Percentiles rank a stretch among this genome's conserved stretches.
phyloP scores from a whole-genome alignment of 1,284 basidiomycete species.

The Farysia itapuensis region DNA sequence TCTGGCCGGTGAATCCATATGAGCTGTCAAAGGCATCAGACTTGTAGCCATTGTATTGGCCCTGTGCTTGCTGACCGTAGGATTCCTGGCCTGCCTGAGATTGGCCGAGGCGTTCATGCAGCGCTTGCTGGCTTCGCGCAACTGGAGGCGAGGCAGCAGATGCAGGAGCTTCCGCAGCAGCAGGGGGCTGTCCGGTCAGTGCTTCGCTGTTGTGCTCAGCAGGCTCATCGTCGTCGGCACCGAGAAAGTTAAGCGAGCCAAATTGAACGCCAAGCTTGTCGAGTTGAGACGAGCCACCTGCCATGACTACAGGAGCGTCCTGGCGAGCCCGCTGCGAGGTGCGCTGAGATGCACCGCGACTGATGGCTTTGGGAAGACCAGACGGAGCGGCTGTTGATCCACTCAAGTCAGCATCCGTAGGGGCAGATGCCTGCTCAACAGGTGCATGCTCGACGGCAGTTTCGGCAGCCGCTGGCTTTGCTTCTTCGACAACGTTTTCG shows the following conservation, averaged over 20 bases:
- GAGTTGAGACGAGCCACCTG: conserved; percentile 48
- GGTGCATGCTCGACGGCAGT: background rate
- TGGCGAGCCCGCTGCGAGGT: conserved; percentile 51
- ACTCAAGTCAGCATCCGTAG: background rate
- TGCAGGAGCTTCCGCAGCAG: conserved; percentile 6
- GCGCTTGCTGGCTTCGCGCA: conserved; percentile 5
- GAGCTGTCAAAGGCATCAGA: conserved; percentile 38
- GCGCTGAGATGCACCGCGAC: conserved; percentile 30
- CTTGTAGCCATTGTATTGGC: conserved; percentile 38
- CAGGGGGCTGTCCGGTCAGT: conserved; percentile 2
- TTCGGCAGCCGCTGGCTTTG: background rate
- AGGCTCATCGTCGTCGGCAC: conserved; percentile 36
- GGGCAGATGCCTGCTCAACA: background rate
- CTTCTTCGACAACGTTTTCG: background rate
- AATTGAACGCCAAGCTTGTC: conserved; percentile 58
- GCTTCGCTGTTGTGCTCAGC: conserved; percentile 8
- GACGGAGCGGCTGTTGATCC: conserved; percentile 12
- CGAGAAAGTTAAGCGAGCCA: conserved; percentile 56
- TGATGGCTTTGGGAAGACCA: conserved; percentile 37
- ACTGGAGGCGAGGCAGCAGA: conserved; percentile 18
- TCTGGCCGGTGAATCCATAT: conserved; percentile 34
- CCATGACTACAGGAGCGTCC: conserved; percentile 56
- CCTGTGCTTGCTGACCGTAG: conserved; percentile 19
- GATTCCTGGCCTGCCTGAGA: conserved; percentile 17
- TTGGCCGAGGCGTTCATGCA: conserved; percentile 20